Conservation (phyloP, 1,139 yeast species). For the Groenewaldozyma auringiensis region DNA sequence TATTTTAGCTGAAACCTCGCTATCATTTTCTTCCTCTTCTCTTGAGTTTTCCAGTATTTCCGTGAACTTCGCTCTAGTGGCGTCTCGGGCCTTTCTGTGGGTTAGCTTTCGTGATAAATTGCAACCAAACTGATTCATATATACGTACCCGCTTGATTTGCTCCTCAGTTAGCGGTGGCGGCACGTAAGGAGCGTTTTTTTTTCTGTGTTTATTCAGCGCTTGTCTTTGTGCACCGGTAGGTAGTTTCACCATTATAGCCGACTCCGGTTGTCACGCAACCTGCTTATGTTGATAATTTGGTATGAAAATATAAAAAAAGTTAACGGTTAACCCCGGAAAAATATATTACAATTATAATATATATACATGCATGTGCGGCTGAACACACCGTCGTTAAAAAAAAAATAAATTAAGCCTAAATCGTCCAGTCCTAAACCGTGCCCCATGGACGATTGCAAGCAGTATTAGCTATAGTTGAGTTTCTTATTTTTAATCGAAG, state of each 20-base stretch:
- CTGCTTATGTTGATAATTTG: conserved; percentile 8
- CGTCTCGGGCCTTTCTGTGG: conserved; percentile 15
- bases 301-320: too few relatives aligned
- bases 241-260: conserved; percentile 3
- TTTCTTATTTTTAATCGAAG: too few relatives aligned
- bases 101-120: not conserved
- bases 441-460: too few relatives aligned
- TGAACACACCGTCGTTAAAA: too few relatives aligned
- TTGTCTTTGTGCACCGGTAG: not conserved
- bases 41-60: conserved; percentile 8
- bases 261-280: too few relatives aligned
- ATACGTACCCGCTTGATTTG: conserved; percentile 16
- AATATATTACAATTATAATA: too few relatives aligned
- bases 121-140: not conserved
- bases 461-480: too few relatives aligned
- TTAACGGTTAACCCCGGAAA: too few relatives aligned
- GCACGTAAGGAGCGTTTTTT: conserved; percentile 8
- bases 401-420: too few relatives aligned
- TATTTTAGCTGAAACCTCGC: not conserved
- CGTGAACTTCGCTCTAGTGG: conserved; percentile 14
- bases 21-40: conserved; percentile 3
- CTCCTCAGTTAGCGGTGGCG: conserved; percentile 11
- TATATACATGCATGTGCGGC: too few relatives aligned
- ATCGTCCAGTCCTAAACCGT: too few relatives aligned
- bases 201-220: conserved; percentile 6